phyloP scores from a whole-genome alignment of 2,329 filamentous ascomycete genomes.

The Neopestalotiopsis sp. region DNA sequence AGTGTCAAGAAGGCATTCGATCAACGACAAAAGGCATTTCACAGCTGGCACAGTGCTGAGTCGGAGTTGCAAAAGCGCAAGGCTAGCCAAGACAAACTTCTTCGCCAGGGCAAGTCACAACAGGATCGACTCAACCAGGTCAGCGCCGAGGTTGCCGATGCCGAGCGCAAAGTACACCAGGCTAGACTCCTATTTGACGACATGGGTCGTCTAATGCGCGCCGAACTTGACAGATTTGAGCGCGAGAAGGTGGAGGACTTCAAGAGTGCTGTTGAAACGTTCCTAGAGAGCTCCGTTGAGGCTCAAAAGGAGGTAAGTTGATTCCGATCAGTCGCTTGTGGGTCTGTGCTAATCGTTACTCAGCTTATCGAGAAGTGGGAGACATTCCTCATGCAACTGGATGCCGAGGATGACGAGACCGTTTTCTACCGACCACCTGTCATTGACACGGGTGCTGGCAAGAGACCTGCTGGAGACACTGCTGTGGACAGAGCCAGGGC shows the following conservation, averaged over 20 bases:
- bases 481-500: constrained; percentile 65
- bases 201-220: constrained; percentile 92
- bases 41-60: constrained; percentile 92
- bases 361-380: constrained; percentile 90
- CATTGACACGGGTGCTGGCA: constrained; percentile 54
- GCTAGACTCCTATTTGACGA: constrained; percentile 91
- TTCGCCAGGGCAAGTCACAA: constrained; percentile 92
- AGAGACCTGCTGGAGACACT: constrained; percentile 54
- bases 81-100: constrained; percentile 88
- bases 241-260: constrained; percentile 98
- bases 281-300: constrained; percentile 94
- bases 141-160: constrained; percentile 91
- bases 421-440: constrained; percentile 70
- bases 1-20: constrained; percentile 92
- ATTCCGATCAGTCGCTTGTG: neutral
- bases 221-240: constrained; percentile 92
- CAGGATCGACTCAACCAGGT: constrained; percentile 94
- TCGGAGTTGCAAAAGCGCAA: constrained; percentile 90
- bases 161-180: constrained; percentile 91
- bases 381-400: constrained; percentile 94
- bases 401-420: constrained; percentile 86
- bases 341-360: constrained; percentile 26
- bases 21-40: constrained; percentile 93
- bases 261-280: constrained; percentile 97
- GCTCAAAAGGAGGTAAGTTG: constrained; percentile 91